Conservation (phyloP, 78 protist genomes). For the Goniomonas avonlea region DNA sequence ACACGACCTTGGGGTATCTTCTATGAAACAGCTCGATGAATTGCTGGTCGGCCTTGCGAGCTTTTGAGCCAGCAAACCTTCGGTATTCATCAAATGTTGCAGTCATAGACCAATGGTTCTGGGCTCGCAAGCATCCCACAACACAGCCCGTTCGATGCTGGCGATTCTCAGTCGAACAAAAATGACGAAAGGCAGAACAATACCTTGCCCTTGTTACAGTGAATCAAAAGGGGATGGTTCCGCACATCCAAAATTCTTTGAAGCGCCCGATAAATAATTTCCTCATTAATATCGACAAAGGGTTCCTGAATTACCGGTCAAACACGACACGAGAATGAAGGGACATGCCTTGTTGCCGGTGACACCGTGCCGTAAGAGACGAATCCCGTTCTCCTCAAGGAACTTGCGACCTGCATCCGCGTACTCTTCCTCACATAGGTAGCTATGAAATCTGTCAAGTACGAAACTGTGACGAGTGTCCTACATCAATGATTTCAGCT, state of each 20-base stretch:
- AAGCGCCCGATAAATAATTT: not conserved
- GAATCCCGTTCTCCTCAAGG: not conserved
- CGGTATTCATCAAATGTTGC: conserved; percentile 40
- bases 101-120: conserved; percentile 63
- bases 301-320: conserved; percentile 14
- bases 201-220: conserved; percentile 35
- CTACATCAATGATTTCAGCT: too few species aligned
- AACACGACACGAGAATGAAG: not conserved
- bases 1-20: not conserved
- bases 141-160: conserved; percentile 85
- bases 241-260: not conserved
- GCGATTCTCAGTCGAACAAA: too few species aligned
- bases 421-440: conserved; percentile 38
- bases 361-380: conserved; percentile 6
- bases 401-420: too few species aligned
- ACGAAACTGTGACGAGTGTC: too few species aligned
- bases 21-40: conserved; percentile 73
- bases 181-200: too few species aligned
- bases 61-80: conserved; percentile 78
- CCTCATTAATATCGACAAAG: not conserved
- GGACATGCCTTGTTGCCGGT: conserved; percentile 41
- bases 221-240: conserved; percentile 35
- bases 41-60: conserved; percentile 73
- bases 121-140: conserved; percentile 71
- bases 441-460: too few species aligned